Percentiles rank a stretch among this genome's conserved stretches.
phyloP scores from a whole-genome alignment of 148 eudicot species.

The Camellia sinensis region DNA sequence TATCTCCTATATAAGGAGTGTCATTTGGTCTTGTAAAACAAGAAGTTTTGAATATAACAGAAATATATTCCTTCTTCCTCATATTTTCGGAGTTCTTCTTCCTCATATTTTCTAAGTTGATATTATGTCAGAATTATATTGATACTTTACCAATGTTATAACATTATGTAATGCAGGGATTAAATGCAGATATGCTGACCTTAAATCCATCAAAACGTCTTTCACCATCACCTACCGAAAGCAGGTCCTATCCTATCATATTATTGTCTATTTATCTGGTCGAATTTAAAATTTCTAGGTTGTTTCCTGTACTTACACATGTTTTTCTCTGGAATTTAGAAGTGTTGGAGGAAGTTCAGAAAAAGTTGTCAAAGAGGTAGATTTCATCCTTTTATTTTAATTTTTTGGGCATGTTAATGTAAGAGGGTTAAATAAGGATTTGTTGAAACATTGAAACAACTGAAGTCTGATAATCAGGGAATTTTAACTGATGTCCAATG shows the following conservation, averaged over 20 bases:
- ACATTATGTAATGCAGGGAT: conserved; percentile 35
- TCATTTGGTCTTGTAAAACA: no score
- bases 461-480: not conserved
- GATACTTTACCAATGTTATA: not conserved
- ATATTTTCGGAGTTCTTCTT: no score
- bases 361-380: conserved; percentile 42
- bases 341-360: conserved; percentile 30
- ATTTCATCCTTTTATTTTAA: not conserved
- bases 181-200: conserved; percentile 22
- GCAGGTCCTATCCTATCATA: conserved; percentile 47
- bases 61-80: no score
- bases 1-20: no score
- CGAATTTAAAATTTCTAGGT: not conserved
- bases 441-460: not conserved
- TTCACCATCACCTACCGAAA: conserved; percentile 40
- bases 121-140: no score
- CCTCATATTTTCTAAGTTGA: no score
- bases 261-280: conserved; percentile 1
- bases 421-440: not conserved
- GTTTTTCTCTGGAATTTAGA: conserved; percentile 37
- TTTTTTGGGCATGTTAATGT: not conserved
- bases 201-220: conserved; percentile 57
- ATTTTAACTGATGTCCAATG: not conserved
- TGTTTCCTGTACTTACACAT: conserved; percentile 12
- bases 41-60: no score